phyloP scores from a whole-genome alignment of 2,329 filamentous ascomycete species.

The Colletotrichum sidae region DNA sequence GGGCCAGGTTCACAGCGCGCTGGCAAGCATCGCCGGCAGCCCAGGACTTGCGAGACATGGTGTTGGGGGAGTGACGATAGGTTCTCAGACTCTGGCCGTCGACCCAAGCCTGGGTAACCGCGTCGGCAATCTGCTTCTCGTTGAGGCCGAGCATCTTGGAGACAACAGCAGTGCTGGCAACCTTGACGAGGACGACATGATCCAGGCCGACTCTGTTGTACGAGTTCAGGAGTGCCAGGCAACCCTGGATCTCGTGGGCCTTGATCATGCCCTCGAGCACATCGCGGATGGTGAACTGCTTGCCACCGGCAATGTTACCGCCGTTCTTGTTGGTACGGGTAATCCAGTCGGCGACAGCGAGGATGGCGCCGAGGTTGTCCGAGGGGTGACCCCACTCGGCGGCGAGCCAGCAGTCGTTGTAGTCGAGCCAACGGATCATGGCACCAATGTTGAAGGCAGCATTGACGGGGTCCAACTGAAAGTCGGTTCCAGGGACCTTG shows the following conservation, averaged over 20 bases:
- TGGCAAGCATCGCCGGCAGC: conserved; percentile 98
- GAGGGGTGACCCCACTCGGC: conserved; percentile 99
- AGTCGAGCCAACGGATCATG: conserved; percentile 99
- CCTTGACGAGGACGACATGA: conserved; percentile 98
- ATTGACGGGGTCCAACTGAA: conserved; percentile 94
- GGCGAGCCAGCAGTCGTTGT: conserved; percentile 99
- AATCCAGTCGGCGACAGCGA: conserved; percentile 97
- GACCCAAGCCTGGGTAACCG: conserved; percentile 96
- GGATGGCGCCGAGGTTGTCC: conserved; percentile 96
- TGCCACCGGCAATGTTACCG: conserved; percentile 86
- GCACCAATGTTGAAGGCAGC: conserved; percentile 99
- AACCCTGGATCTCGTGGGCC: conserved; percentile 98
- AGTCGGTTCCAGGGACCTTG: conserved; percentile 90
- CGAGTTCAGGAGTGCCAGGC: conserved; percentile 95
- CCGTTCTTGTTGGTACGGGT: conserved; percentile 85
- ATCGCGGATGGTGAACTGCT: conserved; percentile 88
- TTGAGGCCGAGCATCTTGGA: conserved; percentile 93
- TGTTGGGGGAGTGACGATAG: conserved; percentile 97
- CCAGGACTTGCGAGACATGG: conserved; percentile 99
- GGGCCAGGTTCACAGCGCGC: conserved; percentile 88
- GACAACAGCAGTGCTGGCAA: conserved; percentile 92
- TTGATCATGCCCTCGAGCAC: conserved; percentile 98
- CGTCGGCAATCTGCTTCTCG: conserved; percentile 93
- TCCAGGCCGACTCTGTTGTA: conserved; percentile 99
- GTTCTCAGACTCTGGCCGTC: conserved; percentile 96